A percentile compares a stretch with the other conserved stretches of the same genome.
These are phyloP conservation scores for Sanghuangporus baumii DNA, from an alignment of 1,284 basidiomycete species.

Conservation along the genomic window DNA sequence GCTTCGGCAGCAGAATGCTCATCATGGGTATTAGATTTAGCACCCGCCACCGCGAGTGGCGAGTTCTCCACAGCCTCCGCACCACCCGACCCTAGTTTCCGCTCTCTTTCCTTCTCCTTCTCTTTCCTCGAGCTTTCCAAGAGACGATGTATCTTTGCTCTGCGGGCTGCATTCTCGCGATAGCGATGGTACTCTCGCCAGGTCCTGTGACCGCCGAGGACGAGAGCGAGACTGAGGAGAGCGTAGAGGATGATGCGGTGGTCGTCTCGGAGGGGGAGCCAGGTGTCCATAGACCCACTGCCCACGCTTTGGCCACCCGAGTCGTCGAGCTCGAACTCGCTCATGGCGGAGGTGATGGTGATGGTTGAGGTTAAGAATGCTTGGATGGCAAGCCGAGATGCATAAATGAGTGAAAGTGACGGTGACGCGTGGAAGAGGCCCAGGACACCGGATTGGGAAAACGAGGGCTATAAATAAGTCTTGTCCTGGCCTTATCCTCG, in stretches of 20 bases:
- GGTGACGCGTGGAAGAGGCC: neutral
- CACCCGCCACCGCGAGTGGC: neutral
- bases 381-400: neutral
- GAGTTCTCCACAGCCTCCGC: neutral
- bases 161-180: conserved; percentile 5
- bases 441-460: neutral
- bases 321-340: neutral
- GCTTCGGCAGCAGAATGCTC: neutral
- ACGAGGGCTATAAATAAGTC: neutral
- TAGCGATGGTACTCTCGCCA: conserved; percentile 14
- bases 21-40: neutral
- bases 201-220: conserved; percentile 13
- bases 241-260: conserved; percentile 16
- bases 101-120: conserved; percentile 6
- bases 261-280: conserved; percentile 8
- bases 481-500: neutral
- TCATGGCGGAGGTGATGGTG: neutral
- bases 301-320: neutral
- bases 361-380: neutral
- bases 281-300: neutral
- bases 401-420: neutral
- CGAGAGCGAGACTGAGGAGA: conserved; percentile 9
- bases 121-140: conserved; percentile 7
- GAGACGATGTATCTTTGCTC: conserved; percentile 6
- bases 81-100: neutral